phyloP scores from a whole-genome alignment of 441 rosid genomes.

The Capsella rubella region DNA sequence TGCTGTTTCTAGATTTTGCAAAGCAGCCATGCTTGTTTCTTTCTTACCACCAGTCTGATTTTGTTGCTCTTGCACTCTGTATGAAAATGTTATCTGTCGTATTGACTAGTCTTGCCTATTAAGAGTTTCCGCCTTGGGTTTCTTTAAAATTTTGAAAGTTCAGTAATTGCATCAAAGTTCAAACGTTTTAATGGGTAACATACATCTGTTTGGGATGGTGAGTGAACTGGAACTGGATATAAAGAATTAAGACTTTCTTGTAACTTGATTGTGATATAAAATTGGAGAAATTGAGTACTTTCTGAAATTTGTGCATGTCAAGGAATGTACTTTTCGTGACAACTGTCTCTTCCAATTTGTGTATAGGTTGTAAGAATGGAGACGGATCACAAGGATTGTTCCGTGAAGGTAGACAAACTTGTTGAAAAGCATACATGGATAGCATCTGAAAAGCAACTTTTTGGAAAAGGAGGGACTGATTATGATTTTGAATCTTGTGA shows the following conservation, averaged over 20 bases:
- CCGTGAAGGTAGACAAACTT: constrained; percentile 80
- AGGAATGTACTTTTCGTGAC: constrained; percentile 16
- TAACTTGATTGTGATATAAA: constrained; percentile 39
- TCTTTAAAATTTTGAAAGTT: not conserved
- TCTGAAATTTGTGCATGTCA: constrained; percentile 24
- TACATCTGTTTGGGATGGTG: not conserved
- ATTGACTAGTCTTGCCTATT: not conserved
- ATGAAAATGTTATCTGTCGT: not conserved
- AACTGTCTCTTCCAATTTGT: constrained; percentile 23
- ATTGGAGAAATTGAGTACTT: constrained; percentile 59
- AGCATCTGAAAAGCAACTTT: constrained; percentile 88
- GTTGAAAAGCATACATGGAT: constrained; percentile 98
- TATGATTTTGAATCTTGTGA: constrained; percentile 87
- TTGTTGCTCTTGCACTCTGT: not conserved
- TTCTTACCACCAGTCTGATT: not conserved
- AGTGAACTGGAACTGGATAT: not conserved
- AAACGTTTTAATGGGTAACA: not conserved
- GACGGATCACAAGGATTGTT: constrained; percentile 91
- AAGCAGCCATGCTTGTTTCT: not conserved
- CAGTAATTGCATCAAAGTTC: not conserved
- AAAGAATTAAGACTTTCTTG: not conserved
- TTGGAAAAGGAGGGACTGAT: constrained; percentile 95
- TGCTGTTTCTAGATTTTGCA: constrained; percentile 2
- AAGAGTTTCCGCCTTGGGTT: not conserved
- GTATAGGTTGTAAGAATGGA: constrained; percentile 89